Evolutionary conservation across 352 stramenopile genomes (phyloP), one percentile per base, ranked within the genome.

Genomic region (Globisporangium viniferum): DNA sequence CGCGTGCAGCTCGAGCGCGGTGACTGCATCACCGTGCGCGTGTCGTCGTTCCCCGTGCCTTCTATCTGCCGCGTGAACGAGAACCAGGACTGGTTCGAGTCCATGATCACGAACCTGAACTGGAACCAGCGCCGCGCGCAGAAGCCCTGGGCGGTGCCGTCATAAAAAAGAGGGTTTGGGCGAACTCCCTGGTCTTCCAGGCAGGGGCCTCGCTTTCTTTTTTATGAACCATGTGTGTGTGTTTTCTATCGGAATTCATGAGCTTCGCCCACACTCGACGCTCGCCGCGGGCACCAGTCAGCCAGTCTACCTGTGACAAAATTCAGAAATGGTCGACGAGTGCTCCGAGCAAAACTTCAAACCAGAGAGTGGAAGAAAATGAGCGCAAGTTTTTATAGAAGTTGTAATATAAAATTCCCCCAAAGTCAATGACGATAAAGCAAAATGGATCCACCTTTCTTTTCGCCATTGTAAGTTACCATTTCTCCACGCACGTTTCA

Each of bases 61-160:
- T 93, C 84, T 24, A 88, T 97, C 57, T 97, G 89, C 70, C 79
- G 78, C 51, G 72, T 92, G 33, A 96, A 95, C 70, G 90, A 97
- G 70, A 97, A 95, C 66, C 84, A 94, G 69, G 90, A 98, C 73
- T 98, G 92, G 92, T 97, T 98, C 67, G 78, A 93, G 69, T 94
- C 85, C 2, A 95, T 98, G 81, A 96, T 96, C 71, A 91, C 87
- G 15, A 95, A 96, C 66, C 81, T 98, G n/a, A 95, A 97, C 74
- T 98, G 92, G 92, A 98, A 98, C 76, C 88, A 93, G 70, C 88
- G 84, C 36, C 84, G 86, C 24, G 80, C 81, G 20, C 86, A 94
- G 62, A 96, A 96, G 68, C 89, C 89, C 2, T 95, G 86, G 84
- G 66, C 9, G 9, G 27, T 82, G 18, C 64, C 78, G 31, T 22